These are phyloP conservation scores for Zymoseptoria passerinii DNA, from an alignment of 2,329 filamentous ascomycete species.

Conservation along the genomic window DNA sequence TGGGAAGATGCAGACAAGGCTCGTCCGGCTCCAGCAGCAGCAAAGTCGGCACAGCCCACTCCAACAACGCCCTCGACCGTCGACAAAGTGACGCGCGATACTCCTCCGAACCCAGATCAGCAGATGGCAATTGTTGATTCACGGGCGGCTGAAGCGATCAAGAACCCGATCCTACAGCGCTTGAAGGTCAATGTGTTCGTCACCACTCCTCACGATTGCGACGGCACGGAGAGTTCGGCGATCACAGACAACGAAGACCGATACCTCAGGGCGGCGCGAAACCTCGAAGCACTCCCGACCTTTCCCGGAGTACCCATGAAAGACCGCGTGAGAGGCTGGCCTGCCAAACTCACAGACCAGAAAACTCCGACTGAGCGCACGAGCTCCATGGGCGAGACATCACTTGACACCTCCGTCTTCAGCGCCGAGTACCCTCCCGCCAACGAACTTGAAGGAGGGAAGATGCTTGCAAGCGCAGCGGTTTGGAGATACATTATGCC, in stretches of 20 bases:
- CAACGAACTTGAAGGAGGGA: neutral
- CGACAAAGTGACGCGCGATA: neutral
- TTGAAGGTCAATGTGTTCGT: neutral
- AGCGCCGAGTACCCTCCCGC: too few species aligned
- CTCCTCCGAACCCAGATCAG: neutral
- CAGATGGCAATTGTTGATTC: neutral
- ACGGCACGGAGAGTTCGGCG: neutral
- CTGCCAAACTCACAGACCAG: too few species aligned
- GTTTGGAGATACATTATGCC: neutral
- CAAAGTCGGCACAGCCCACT: conserved; percentile 7
- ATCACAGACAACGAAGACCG: too few species aligned
- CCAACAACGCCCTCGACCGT: conserved; percentile 6
- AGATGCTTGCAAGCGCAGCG: neutral
- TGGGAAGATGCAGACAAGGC: conserved; percentile 71
- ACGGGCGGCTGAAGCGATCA: neutral
- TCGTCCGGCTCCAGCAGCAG: conserved; percentile 23
- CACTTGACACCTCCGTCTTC: too few species aligned
- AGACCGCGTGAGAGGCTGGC: neutral
- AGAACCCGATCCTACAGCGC: neutral
- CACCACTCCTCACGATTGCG: neutral
- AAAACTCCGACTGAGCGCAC: too few species aligned
- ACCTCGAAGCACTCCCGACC: neutral
- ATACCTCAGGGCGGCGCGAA: neutral
- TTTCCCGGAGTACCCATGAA: neutral
- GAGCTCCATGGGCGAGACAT: too few species aligned